A percentile compares a stretch with the other conserved stretches of the same genome.
phyloP scores from a whole-genome alignment of 345 rosid genomes.

The Gossypium herbaceum region DNA sequence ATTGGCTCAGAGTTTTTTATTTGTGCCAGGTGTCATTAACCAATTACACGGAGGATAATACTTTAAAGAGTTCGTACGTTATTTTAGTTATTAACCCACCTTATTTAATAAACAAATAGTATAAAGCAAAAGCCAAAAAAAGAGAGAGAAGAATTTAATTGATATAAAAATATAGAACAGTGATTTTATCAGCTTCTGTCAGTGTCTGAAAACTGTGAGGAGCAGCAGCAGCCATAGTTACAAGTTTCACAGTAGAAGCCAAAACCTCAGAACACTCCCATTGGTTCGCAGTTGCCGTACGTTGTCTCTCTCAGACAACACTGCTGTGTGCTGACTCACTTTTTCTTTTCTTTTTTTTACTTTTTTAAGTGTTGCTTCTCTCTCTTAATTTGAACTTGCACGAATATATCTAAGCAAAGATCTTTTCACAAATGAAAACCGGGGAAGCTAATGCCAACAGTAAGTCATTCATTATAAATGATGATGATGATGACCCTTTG shows the following conservation, averaged over 20 bases:
- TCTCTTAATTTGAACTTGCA: constrained; percentile 25
- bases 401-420: constrained; percentile 47
- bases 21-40: constrained; percentile 44
- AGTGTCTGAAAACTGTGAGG: constrained; percentile 32
- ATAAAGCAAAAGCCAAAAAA: not conserved
- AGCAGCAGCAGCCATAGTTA: constrained; percentile 24
- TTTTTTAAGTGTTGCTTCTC: constrained; percentile 20
- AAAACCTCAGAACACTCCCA: constrained; percentile 35
- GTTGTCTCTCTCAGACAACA: constrained; percentile 19
- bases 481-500: constrained; percentile 19
- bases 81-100: constrained; percentile 38
- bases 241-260: constrained; percentile 32
- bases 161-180: not conserved
- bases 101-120: constrained; percentile 21
- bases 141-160: too few relatives aligned
- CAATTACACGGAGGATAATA: constrained; percentile 38
- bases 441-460: constrained; percentile 24
- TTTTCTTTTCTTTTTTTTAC: constrained; percentile 19
- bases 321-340: not conserved
- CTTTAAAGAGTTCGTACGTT: constrained; percentile 17
- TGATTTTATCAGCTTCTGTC: not conserved
- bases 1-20: constrained; percentile 47
- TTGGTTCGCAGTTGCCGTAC: constrained; percentile 47
- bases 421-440: constrained; percentile 26
- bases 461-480: constrained; percentile 11